phyloP scores from a whole-genome alignment of 495 filamentous ascomycete genomes.

The Trichocladium uniseriatum region DNA sequence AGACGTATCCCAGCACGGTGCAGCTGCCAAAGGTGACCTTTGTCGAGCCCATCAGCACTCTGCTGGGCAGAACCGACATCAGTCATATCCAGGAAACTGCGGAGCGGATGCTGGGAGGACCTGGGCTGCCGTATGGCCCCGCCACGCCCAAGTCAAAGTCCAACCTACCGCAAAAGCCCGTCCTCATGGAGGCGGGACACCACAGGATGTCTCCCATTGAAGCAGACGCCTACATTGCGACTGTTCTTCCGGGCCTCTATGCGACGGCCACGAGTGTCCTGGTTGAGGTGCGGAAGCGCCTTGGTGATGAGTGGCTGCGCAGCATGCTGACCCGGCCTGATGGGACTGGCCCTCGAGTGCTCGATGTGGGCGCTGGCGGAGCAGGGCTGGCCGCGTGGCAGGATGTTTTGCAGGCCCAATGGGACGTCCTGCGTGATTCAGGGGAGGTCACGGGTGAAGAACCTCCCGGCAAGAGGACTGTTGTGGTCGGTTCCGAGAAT shows the following conservation, averaged over 20 bases:
- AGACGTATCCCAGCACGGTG: conserved; percentile 61
- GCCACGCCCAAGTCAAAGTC: conserved; percentile 27
- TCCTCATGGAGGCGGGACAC: conserved; percentile 62
- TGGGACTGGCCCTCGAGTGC: conserved; percentile 59
- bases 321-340: conserved; percentile 53
- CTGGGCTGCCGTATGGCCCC: conserved; percentile 60
- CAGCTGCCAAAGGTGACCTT: conserved; percentile 56
- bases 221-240: conserved; percentile 72
- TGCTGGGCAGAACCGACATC: conserved; percentile 56
- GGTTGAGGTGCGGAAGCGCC: conserved; percentile 74
- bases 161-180: conserved; percentile 52
- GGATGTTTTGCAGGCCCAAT: conserved; percentile 71
- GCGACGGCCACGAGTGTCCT: conserved; percentile 62
- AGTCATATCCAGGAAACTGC: conserved; percentile 66
- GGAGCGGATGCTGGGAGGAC: conserved; percentile 62
- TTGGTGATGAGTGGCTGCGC: conserved; percentile 73
- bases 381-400: conserved; percentile 81
- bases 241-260: conserved; percentile 73
- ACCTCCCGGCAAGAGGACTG: conserved; percentile 41
- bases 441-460: conserved; percentile 25
- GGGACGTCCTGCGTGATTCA: conserved; percentile 53
- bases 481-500: conserved; percentile 38
- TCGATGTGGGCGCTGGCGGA: conserved; percentile 80
- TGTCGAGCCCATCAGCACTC: conserved; percentile 53
- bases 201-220: conserved; percentile 73